Conservation (phyloP, 306 rosid genomes). For the Malus domestica region ASM211411v1 NC_041798.1:37255501-37256000, state of each 20-base stretch:
- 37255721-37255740: background rate
- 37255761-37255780: background rate
- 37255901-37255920: background rate
- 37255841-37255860: too few species aligned
- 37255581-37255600: constrained; percentile 93
- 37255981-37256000: too few species aligned
- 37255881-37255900: background rate
- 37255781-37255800: background rate
- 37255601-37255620: constrained; percentile 86
- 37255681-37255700: background rate
- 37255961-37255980: too few species aligned
- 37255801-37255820: background rate
- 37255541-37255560: constrained; percentile 96
- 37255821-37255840: background rate
- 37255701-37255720: background rate
- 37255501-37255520: background rate
- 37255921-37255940: background rate
- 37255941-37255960: background rate
- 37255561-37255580: constrained; percentile 87
- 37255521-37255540: constrained; percentile 55
- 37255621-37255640: constrained; percentile 67
- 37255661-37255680: constrained; percentile 25
- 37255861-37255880: background rate
- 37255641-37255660: constrained; percentile 30
- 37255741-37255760: background rate